phyloP scores from a whole-genome alignment of 768 basidiomycete species.

The Agrocybe praecox region DNA sequence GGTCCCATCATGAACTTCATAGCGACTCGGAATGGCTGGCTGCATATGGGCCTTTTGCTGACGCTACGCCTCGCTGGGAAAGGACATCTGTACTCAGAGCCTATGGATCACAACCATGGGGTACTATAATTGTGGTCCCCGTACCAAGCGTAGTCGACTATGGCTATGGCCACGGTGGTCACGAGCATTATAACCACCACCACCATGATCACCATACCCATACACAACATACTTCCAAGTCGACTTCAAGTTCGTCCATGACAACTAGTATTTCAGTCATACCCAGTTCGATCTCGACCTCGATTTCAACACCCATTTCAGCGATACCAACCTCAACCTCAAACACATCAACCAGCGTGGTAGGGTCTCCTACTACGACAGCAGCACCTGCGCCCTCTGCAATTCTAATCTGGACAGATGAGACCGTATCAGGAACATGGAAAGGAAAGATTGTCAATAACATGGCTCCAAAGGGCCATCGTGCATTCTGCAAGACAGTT shows the following conservation, averaged over 20 bases:
- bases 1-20: background rate
- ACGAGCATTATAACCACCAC: too few relatives aligned
- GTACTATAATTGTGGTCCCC: background rate
- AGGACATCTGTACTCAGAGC: background rate
- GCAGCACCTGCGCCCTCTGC: too few relatives aligned
- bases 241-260: too few relatives aligned
- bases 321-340: background rate
- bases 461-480: background rate
- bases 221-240: too few relatives aligned
- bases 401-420: background rate
- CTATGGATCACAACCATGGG: background rate
- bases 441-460: background rate
- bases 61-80: background rate
- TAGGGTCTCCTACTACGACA: too few relatives aligned
- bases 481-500: background rate
- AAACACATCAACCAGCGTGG: background rate
- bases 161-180: too few relatives aligned
- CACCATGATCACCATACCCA: too few relatives aligned
- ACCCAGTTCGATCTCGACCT: too few relatives aligned
- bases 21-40: background rate
- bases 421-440: background rate
- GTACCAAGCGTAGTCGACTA: too few relatives aligned
- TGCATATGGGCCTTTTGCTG: background rate
- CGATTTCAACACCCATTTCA: background rate
- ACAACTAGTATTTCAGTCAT: too few relatives aligned